Percentiles rank a stretch among this genome's conserved stretches.
Evolutionary conservation across 371 early-diverging fungal species (phyloP).

Genomic region (Basidiobolus meristosporus): DNA sequence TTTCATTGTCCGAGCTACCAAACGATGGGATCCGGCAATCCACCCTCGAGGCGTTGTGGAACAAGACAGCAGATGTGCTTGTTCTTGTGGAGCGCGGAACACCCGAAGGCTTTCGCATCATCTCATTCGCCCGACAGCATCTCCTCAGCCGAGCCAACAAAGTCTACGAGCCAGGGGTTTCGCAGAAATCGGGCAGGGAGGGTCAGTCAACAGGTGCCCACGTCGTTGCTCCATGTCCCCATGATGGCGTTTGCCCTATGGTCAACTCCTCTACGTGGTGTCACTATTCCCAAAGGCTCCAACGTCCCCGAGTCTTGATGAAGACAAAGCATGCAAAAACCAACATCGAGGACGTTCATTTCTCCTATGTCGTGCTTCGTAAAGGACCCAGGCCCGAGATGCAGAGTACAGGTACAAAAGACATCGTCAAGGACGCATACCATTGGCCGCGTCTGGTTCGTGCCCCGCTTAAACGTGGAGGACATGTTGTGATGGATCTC

Average conservation of each 20-base stretch:
- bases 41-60: constrained; percentile 57
- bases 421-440: constrained; percentile 8
- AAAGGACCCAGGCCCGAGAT: constrained; percentile 30
- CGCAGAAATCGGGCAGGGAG: background rate
- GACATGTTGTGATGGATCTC: constrained; percentile 54
- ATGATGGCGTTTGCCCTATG: constrained; percentile 52
- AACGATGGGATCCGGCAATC: constrained; percentile 34
- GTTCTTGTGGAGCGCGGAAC: constrained; percentile 79
- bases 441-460: constrained; percentile 50
- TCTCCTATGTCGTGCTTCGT: constrained; percentile 58
- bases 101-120: constrained; percentile 46
- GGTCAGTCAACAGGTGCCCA: constrained; percentile 4
- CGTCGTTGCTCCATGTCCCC: constrained; percentile 26
- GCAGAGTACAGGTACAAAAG: constrained; percentile 2
- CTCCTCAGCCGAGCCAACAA: constrained; percentile 22
- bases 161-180: no score
- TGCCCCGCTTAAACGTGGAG: constrained; percentile 54
- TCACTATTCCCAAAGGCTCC: constrained; percentile 67
- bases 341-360: constrained; percentile 58
- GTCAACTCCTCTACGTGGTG: constrained; percentile 43
- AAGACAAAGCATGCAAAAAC: constrained; percentile 44
- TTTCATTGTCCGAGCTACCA: constrained; percentile 52
- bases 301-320: constrained; percentile 53
- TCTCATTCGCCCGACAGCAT: constrained; percentile 50
- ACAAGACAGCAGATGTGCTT: constrained; percentile 49